Percentiles rank a stretch among this genome's conserved stretches.
These are phyloP conservation scores for Oryza nivara DNA, from an alignment of 176 grass and related monocot species.

Conservation along the genomic window DNA sequence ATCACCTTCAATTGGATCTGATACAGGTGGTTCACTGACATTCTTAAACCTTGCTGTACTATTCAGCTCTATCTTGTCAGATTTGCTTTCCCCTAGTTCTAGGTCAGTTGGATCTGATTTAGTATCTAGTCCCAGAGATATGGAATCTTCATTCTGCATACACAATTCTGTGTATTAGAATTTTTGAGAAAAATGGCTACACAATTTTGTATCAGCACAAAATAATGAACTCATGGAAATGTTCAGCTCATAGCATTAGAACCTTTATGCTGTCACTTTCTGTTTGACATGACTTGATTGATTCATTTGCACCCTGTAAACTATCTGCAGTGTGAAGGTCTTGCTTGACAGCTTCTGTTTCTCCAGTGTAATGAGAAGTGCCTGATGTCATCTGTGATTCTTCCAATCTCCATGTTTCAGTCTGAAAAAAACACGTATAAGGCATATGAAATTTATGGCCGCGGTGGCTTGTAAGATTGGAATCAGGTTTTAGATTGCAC, in stretches of 20 bases:
- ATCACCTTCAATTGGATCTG: slow-evolving; percentile 42
- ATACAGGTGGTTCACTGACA: slow-evolving; percentile 31
- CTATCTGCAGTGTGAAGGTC: slow-evolving; percentile 6
- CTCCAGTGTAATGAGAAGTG: slow-evolving; percentile 17
- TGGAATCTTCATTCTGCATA: slow-evolving; percentile 44
- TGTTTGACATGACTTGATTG: slow-evolving; percentile 34
- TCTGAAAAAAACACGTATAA: slow-evolving; percentile 25
- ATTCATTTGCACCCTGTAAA: not conserved
- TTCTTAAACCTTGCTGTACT: slow-evolving; percentile 26
- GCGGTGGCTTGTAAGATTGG: not conserved
- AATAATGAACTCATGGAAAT: slow-evolving; percentile 31
- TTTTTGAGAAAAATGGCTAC: slow-evolving; percentile 16
- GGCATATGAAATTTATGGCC: slow-evolving; percentile 8
- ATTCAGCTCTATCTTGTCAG: slow-evolving; percentile 25
- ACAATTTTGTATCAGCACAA: slow-evolving; percentile 22
- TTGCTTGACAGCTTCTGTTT: slow-evolving; percentile 30
- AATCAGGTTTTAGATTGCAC: slow-evolving; percentile 15
- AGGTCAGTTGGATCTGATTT: slow-evolving; percentile 37
- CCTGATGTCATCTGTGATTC: not conserved
- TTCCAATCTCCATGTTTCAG: slow-evolving; percentile 10
- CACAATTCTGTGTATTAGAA: not conserved
- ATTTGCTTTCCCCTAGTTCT: slow-evolving; percentile 29
- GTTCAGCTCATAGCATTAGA: slow-evolving; percentile 3
- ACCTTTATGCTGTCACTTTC: slow-evolving; percentile 29
- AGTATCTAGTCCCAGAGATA: slow-evolving; percentile 36